A percentile compares a stretch with the other conserved stretches of the same genome.
Conservation (phyloP, 495 filamentous ascomycete genomes). For the Penicillium alfredii region DNA sequence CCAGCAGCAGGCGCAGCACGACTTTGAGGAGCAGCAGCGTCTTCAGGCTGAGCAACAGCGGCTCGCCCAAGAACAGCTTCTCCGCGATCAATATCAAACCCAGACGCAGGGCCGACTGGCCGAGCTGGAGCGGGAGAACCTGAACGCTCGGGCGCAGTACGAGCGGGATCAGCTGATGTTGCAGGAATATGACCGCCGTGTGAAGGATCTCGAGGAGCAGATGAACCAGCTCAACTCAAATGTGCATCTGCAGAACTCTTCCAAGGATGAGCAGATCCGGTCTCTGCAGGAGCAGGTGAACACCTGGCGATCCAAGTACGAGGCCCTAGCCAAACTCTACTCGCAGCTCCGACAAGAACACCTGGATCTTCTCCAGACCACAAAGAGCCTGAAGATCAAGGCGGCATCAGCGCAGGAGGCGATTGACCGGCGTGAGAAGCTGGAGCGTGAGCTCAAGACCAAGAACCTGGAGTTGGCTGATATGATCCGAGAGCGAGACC, state of each 20-base stretch:
- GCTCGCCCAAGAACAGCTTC: conserved; percentile 80
- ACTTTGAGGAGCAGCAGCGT: conserved; percentile 94
- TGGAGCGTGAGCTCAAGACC: conserved; percentile 95
- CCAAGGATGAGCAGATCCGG: conserved; percentile 90
- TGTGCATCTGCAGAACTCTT: conserved; percentile 74
- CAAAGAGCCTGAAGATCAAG: conserved; percentile 92
- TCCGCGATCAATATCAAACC: conserved; percentile 79
- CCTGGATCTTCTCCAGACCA: conserved; percentile 87
- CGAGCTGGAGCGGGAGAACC: conserved; percentile 89
- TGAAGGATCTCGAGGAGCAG: conserved; percentile 89
- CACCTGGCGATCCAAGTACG: conserved; percentile 95
- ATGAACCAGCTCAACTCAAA: conserved; percentile 74
- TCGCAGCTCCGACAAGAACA: conserved; percentile 94
- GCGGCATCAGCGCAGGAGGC: conserved; percentile 95
- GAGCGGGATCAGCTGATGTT: conserved; percentile 95
- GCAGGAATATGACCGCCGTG: conserved; percentile 89
- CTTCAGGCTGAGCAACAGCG: conserved; percentile 82
- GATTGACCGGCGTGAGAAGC: conserved; percentile 87
- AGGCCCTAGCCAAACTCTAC: conserved; percentile 92
- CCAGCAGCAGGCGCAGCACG: conserved; percentile 74
- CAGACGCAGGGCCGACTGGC: conserved; percentile 91
- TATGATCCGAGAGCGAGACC: conserved; percentile 95
- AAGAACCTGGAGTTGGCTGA: conserved; percentile 97
- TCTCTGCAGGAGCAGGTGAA: conserved; percentile 92
- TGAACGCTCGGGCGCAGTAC: conserved; percentile 91